Base-by-base conservation (phyloP, 106 monocot genomes). In the Allium sativum region DNA sequence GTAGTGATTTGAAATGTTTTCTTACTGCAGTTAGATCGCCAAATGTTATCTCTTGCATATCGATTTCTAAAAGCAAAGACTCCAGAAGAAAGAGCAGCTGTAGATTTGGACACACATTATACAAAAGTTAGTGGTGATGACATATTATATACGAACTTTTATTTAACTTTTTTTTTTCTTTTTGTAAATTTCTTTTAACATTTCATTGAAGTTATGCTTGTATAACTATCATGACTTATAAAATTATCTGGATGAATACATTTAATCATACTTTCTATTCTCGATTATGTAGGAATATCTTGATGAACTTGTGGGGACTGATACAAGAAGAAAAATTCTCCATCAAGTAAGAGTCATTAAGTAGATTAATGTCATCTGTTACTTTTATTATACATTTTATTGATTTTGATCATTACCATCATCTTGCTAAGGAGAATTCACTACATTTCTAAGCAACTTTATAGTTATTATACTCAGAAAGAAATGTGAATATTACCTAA, bases 31-130 rank as follows among this genome's bases (percentile, higher is more conserved):
- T 13, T 89, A 56, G 91, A 91, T 61, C 56, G 82, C 9, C 76
- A 91, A 58, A 82, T 88, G 82, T 44, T 98, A 10, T 91, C 84
- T 42, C 68, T 98, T 62, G 84, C 80, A 59, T 74, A 59, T 68
- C 91, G 96, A 72, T 98, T 98, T 72, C 70, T 98, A 61, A 69
- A 77, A 68, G 96, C 96, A 60, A 91, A 79, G 59, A 87, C 91
- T 55, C 96, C 96, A 58, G 87, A 87, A 69, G 69, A 98, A 72
- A 87, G 96, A 76, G 96, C 96, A 71, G 55, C 68, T 55, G 96
- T 98, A 55, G 96, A 98, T 68, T 74, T 98, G 70, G 96, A 98
- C 57, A 85, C 82, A 0, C 96, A 98, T 52, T 98, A 98, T 70
- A 88, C 88, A 53, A 88, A 88, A 84, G 95, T 87, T 14, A 47